These are phyloP conservation scores for Penicillium concentricum DNA, from an alignment of 2,329 filamentous ascomycete genomes.

Conservation along the genomic window DNA sequence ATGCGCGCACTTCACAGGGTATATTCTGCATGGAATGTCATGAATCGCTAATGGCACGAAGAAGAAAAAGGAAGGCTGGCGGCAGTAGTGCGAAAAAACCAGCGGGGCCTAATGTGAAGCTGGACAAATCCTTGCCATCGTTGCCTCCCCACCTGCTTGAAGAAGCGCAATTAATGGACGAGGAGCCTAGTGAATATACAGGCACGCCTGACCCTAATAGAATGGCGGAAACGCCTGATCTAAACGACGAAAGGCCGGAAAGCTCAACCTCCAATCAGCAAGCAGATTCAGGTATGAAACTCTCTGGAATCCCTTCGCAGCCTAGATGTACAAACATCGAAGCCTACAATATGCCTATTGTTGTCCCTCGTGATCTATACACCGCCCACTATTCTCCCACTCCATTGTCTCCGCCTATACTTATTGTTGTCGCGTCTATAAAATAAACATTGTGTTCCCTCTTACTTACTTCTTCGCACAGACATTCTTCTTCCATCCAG, in stretches of 20 bases:
- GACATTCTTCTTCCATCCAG: constrained; percentile 70
- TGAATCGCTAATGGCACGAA: constrained; percentile 89
- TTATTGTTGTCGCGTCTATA: neutral
- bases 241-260: constrained; percentile 23
- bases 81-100: constrained; percentile 38
- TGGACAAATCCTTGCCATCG: constrained; percentile 90
- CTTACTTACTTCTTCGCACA: constrained; percentile 17
- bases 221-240: constrained; percentile 19
- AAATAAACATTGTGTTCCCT: neutral
- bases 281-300: constrained; percentile 33
- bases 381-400: neutral
- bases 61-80: constrained; percentile 79
- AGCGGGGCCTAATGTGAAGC: constrained; percentile 57
- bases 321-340: neutral
- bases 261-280: constrained; percentile 26
- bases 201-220: constrained; percentile 47
- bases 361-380: neutral
- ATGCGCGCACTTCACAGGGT: constrained; percentile 94
- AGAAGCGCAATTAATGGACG: constrained; percentile 60
- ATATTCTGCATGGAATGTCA: constrained; percentile 99
- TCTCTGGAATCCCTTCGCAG: neutral
- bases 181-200: constrained; percentile 61
- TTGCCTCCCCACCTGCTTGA: constrained; percentile 71
- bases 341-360: neutral
- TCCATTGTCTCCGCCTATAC: neutral